Conservation (phyloP, 192 early-diverging fungal genomes). For the Entomortierella parvispora region DNA sequence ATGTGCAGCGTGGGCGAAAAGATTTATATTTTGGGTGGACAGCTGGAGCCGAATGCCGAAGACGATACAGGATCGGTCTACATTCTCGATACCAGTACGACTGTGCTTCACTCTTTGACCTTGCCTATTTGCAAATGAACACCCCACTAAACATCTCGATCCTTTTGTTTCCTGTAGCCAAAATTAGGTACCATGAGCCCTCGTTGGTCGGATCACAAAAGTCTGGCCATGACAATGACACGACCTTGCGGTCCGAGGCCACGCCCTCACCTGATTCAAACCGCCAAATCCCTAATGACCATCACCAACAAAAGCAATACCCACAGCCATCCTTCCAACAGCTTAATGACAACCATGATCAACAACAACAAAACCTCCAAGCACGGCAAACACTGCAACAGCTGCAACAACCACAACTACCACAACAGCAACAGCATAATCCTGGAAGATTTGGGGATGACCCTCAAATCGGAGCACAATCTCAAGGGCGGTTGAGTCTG, state of each 20-base stretch:
- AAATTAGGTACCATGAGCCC: constrained; percentile 45
- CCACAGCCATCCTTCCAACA: constrained; percentile 4
- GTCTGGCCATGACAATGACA: constrained; percentile 31
- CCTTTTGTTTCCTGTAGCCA: constrained; percentile 21
- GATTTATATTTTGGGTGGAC: constrained; percentile 66
- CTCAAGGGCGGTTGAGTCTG: constrained; percentile 23
- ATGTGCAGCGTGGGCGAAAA: constrained; percentile 57
- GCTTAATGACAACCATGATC: background rate
- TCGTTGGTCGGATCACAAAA: constrained; percentile 14
- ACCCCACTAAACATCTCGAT: background rate
- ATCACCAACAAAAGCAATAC: constrained; percentile 9
- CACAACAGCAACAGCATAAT: background rate
- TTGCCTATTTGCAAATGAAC: background rate
- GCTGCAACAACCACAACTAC: background rate
- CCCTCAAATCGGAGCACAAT: constrained; percentile 7
- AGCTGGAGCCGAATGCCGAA: constrained; percentile 48
- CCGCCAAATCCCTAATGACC: constrained; percentile 25
- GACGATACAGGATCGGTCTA: constrained; percentile 28
- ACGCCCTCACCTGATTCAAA: constrained; percentile 30
- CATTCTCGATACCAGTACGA: constrained; percentile 50
- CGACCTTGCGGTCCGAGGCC: constrained; percentile 9
- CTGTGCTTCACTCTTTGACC: background rate
- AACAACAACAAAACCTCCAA: constrained; percentile 5
- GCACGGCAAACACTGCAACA: background rate
- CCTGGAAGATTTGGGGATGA: constrained; percentile 14